phyloP scores from a whole-genome alignment of 2,329 filamentous ascomycete species.

The Aspergillus sp. region DNA sequence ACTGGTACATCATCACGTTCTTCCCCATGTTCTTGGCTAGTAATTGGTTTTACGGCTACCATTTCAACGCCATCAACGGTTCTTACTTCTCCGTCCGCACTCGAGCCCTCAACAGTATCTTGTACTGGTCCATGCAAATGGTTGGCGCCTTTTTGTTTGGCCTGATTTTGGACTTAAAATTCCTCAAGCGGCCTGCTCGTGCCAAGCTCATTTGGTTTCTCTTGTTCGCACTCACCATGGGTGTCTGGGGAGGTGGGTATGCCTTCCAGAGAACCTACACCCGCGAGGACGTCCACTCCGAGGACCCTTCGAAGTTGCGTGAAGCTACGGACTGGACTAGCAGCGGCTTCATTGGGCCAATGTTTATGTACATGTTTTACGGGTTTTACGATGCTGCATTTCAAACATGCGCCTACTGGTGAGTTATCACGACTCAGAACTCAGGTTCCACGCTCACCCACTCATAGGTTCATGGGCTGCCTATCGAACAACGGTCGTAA shows the following conservation, averaged over 20 bases:
- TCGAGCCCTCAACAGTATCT: conserved; percentile 70
- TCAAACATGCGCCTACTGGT: conserved; percentile 91
- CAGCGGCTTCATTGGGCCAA: conserved; percentile 69
- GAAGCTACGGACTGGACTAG: conserved; percentile 63
- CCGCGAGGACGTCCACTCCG: conserved; percentile 35
- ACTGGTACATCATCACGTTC: conserved; percentile 71
- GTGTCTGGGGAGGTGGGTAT: conserved; percentile 80
- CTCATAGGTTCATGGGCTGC: conserved; percentile 78
- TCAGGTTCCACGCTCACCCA: background rate
- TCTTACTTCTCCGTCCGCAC: conserved; percentile 73
- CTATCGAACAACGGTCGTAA: conserved; percentile 91
- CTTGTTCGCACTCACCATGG: conserved; percentile 70
- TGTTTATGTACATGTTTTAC: conserved; percentile 90
- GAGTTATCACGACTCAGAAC: conserved; percentile 23
- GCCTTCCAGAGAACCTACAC: conserved; percentile 68
- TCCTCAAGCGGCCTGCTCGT: conserved; percentile 62
- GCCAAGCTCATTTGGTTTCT: conserved; percentile 64
- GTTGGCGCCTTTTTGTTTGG: conserved; percentile 73
- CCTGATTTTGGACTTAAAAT: conserved; percentile 63
- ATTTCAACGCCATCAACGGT: conserved; percentile 72
- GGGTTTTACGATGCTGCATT: conserved; percentile 86
- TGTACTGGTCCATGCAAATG: conserved; percentile 82
- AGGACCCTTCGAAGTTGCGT: conserved; percentile 16
- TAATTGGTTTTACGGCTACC: conserved; percentile 80
- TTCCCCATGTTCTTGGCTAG: conserved; percentile 81